phyloP scores from a whole-genome alignment of 2,329 filamentous ascomycete genomes.

The Truncatella angustata region DNA sequence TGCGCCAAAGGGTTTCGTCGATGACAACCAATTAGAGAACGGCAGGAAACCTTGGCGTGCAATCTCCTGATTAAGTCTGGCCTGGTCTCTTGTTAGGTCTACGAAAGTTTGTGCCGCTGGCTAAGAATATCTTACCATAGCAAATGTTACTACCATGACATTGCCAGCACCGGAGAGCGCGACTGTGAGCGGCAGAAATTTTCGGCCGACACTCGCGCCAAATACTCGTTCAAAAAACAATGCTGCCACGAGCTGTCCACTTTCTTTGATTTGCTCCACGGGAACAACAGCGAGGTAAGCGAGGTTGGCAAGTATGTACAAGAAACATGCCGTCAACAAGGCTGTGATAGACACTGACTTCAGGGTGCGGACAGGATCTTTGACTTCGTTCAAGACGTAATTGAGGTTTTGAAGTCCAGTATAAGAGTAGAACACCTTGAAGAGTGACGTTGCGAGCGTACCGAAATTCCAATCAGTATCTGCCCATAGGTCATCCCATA shows the following conservation, averaged over 20 bases:
- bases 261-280: slow-evolving; percentile 50
- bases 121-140: too few species aligned
- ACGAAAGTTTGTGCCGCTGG: too few species aligned
- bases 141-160: slow-evolving; percentile 46
- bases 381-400: slow-evolving; percentile 55
- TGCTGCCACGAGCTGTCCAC: slow-evolving; percentile 54
- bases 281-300: slow-evolving; percentile 60
- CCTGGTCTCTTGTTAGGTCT: too few species aligned
- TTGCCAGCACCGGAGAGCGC: slow-evolving; percentile 46
- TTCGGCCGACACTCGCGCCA: slow-evolving; percentile 38
- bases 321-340: slow-evolving; percentile 49
- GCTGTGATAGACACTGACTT: slow-evolving; percentile 55
- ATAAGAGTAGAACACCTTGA: slow-evolving; percentile 56
- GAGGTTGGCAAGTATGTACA: slow-evolving; percentile 57
- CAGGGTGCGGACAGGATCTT: slow-evolving; percentile 55
- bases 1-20: slow-evolving; percentile 13
- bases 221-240: slow-evolving; percentile 58
- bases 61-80: slow-evolving; percentile 45
- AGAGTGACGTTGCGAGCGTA: slow-evolving; percentile 47
- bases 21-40: slow-evolving; percentile 17
- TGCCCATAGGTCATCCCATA: too few species aligned
- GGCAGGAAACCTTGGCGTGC: slow-evolving; percentile 46
- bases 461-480: too few species aligned
- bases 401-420: slow-evolving; percentile 55
- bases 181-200: slow-evolving; percentile 43